Evolutionary conservation across 768 basidiomycete genomes (phyloP), one percentile per base, ranked within the genome.

Genomic region (Lactarius evosmus): DNA sequence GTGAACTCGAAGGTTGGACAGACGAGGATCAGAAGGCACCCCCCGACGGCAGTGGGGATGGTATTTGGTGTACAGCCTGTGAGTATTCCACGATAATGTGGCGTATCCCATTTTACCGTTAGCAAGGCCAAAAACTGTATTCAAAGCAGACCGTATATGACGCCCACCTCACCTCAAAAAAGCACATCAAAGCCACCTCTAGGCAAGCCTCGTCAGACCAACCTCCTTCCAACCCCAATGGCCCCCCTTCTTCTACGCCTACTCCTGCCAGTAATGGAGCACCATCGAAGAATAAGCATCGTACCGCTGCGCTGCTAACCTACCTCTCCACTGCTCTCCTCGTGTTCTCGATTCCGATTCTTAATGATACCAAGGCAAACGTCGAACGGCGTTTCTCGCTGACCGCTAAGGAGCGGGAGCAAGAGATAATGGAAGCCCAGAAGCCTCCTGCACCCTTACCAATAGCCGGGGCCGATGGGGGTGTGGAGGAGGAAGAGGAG

Each of bases 61-160:
- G 95, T 3, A 91, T 98, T 55, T 98, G 96, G 96, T 98, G 95
- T 78, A 78, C 88, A 41, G 88, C 93, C 50, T 97, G 95, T 95
- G 77, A 77, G 93, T 81, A 56, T 25, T 61, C 68, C 51, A 4
- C 16, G 53, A 54, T 54, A 51, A 56, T 22, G 7, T 61, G 49
- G 19, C 11, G 46, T 55, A 64, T 61, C 36, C 62, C 57, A 51
- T 61, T 62, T 57, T 57, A 44, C 50, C 22, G 55, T 50, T 34
- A 40, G 33, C 29, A 70, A 98, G 95, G 95, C 74, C 94, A 98
- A 76, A 97, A 95, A 73, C 79, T 84, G 62, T 98, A 98, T 75
- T 85, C 95, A 14, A 99, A 98, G 75, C 93, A 98, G 75, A 98
- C 97, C 0, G 97, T 99, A 9, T 99, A 95, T 73, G 92, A 97